phyloP scores from a whole-genome alignment of 31 red algal genomes.

The Pterothamnion heteromorphum region DNA sequence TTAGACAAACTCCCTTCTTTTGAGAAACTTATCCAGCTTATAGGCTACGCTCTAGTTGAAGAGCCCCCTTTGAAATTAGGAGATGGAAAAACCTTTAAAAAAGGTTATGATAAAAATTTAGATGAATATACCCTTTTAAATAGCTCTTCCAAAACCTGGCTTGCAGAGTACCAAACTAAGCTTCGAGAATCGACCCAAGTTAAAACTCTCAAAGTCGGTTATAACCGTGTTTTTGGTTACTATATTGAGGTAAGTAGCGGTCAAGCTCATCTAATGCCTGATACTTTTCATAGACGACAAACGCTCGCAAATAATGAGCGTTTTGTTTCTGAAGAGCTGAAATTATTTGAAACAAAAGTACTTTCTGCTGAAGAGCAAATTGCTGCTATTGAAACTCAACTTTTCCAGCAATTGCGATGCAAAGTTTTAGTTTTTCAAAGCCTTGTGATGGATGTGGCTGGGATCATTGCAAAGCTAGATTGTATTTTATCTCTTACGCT shows the following conservation, averaged over 20 bases:
- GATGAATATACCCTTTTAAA: too few species aligned
- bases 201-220: neutral
- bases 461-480: neutral
- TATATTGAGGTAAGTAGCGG: neutral
- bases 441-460: too few species aligned
- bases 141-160: too few species aligned
- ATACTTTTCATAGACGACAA: neutral
- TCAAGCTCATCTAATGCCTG: neutral
- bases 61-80: too few species aligned
- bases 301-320: neutral
- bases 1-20: too few species aligned
- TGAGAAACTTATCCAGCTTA: too few species aligned
- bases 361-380: neutral
- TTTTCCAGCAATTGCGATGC: neutral
- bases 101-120: too few species aligned
- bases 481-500: conserved; percentile 48
- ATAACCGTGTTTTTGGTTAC: conserved; percentile 23
- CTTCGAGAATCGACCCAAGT: neutral
- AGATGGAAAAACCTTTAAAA: too few species aligned
- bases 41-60: too few species aligned
- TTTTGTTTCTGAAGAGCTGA: neutral
- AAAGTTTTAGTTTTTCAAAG: too few species aligned
- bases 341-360: neutral
- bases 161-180: too few species aligned
- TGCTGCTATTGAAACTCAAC: neutral